phyloP scores from a whole-genome alignment of 1,284 basidiomycete genomes.

The Xerocomus minutiporus region DNA sequence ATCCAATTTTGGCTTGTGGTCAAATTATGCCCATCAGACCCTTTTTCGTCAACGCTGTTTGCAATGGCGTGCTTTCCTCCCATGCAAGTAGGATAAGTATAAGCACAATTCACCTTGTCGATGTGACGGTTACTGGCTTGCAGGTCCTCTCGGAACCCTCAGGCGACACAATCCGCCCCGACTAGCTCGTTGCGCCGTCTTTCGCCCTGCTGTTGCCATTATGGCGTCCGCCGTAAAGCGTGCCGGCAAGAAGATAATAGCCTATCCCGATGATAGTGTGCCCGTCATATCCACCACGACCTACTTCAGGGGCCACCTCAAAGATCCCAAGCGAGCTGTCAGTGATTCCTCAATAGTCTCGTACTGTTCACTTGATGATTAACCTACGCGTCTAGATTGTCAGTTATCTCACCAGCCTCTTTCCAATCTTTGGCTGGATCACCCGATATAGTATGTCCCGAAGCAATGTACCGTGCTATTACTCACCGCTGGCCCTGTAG shows the following conservation, averaged over 20 bases:
- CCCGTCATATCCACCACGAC: conserved; percentile 54
- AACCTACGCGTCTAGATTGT: conserved; percentile 39
- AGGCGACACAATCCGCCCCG: background rate
- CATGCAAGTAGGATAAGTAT: conserved; percentile 7
- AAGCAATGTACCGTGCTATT: background rate
- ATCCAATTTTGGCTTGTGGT: background rate
- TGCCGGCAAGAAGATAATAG: conserved; percentile 56
- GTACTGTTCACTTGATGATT: background rate
- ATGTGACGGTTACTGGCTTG: background rate
- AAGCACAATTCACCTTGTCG: too few species aligned
- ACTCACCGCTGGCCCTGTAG: conserved; percentile 32
- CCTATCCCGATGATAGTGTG: conserved; percentile 54
- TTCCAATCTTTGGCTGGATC: conserved; percentile 83
- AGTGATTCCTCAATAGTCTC: background rate
- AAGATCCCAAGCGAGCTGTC: conserved; percentile 48
- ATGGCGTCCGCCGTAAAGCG: conserved; percentile 47
- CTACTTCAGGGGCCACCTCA: conserved; percentile 43
- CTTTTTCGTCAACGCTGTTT: background rate
- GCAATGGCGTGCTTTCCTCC: conserved; percentile 30
- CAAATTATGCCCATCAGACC: background rate
- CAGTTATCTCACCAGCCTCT: conserved; percentile 64
- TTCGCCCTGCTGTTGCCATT: background rate
- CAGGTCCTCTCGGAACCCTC: background rate
- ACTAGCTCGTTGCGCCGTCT: background rate
- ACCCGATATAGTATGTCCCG: conserved; percentile 69